Evolutionary conservation across 2,329 filamentous ascomycete genomes (phyloP).

Genomic region (Mollisiaceae sp.): DNA sequence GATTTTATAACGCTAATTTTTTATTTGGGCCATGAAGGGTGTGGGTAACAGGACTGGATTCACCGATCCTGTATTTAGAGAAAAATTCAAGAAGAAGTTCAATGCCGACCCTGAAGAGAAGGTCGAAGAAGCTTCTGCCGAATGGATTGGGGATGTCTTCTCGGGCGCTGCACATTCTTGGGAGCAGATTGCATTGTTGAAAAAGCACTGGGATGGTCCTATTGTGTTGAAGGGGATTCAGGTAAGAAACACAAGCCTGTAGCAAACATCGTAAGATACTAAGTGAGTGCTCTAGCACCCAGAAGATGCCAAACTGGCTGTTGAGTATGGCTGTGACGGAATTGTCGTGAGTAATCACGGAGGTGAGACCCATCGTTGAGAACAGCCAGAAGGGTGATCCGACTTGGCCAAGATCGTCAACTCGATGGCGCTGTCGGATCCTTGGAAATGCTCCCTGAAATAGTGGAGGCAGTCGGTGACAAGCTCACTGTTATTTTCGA

Average conservation of each 20-base stretch:
- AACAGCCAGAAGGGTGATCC: neutral
- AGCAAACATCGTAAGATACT: neutral
- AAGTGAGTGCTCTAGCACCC: constrained; percentile 40
- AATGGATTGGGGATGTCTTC: constrained; percentile 60
- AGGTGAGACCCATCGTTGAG: constrained; percentile 46
- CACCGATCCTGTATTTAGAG: constrained; percentile 68
- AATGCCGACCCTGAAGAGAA: constrained; percentile 51
- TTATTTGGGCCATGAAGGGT: constrained; percentile 59
- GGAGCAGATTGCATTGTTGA: constrained; percentile 64
- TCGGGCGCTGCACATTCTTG: constrained; percentile 60
- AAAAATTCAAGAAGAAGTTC: constrained; percentile 58
- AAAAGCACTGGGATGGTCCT: constrained; percentile 65
- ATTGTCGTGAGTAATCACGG: constrained; percentile 65
- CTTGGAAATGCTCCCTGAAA: constrained; percentile 62
- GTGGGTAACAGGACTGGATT: constrained; percentile 67
- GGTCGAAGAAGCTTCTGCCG: constrained; percentile 54
- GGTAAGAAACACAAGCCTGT: constrained; percentile 4
- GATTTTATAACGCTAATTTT: constrained; percentile 51
- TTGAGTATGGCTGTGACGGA: constrained; percentile 52
- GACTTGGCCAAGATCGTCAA: constrained; percentile 50
- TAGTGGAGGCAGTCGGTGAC: constrained; percentile 65
- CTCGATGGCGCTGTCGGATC: constrained; percentile 59
- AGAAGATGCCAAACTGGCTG: constrained; percentile 54
- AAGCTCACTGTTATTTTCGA: constrained; percentile 67
- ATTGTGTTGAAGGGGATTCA: constrained; percentile 67